Percentiles rank a stretch among this genome's conserved stretches.
These are phyloP conservation scores for Furcasterigmium furcatum DNA, from an alignment of 2,329 filamentous ascomycete species.

Conservation along the genomic window DNA sequence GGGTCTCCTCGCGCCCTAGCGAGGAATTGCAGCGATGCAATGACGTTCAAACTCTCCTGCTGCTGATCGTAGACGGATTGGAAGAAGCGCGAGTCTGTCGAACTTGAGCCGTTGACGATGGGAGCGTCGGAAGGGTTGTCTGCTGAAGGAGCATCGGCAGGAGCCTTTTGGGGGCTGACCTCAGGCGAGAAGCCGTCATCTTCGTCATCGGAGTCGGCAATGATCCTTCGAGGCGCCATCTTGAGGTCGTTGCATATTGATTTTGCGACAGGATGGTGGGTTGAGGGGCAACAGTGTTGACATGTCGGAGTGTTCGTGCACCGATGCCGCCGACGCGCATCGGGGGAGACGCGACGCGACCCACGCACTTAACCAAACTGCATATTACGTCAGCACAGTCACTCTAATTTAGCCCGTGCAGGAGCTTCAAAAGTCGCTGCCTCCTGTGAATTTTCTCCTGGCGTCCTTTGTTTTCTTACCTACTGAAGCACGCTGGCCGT, in stretches of 20 bases:
- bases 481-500: not conserved
- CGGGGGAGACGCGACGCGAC: not conserved
- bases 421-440: not conserved
- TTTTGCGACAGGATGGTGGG: not conserved
- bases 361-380: not conserved
- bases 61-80: slow-evolving; percentile 44
- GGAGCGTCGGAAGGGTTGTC: slow-evolving; percentile 12
- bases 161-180: slow-evolving; percentile 6
- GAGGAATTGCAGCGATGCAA: slow-evolving; percentile 10
- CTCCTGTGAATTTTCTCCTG: not conserved
- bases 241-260: not conserved
- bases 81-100: slow-evolving; percentile 47
- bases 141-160: slow-evolving; percentile 14
- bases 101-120: slow-evolving; percentile 26
- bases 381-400: not conserved
- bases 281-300: not conserved
- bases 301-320: not conserved
- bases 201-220: slow-evolving; percentile 15
- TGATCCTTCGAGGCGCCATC: slow-evolving; percentile 10
- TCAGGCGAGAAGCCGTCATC: slow-evolving; percentile 7
- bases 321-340: not conserved
- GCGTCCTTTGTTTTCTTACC: not conserved
- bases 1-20: slow-evolving; percentile 8
- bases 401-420: not conserved
- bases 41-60: slow-evolving; percentile 5